phyloP scores from a whole-genome alignment of 1,139 yeast genomes.

The Sugiyamaella sp. region DNA sequence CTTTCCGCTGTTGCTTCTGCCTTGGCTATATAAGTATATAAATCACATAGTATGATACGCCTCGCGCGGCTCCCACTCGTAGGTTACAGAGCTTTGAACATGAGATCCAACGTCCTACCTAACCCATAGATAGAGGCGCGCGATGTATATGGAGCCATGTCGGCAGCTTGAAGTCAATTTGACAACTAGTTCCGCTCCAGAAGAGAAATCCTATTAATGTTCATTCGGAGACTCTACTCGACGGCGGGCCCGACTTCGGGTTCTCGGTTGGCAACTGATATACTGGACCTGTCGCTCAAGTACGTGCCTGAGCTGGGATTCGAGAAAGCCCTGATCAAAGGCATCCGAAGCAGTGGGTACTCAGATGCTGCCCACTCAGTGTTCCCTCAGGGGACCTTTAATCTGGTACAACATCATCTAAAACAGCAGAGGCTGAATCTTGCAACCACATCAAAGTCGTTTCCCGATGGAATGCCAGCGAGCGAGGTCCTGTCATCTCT shows the following conservation, averaged over 20 bases:
- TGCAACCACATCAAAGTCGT: slow-evolving; percentile 23
- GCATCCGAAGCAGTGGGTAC: slow-evolving; percentile 63
- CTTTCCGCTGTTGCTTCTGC: neutral
- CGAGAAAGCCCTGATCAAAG: slow-evolving; percentile 59
- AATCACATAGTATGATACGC: neutral
- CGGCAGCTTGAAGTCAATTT: neutral
- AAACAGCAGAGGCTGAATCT: slow-evolving; percentile 46
- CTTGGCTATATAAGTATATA: neutral
- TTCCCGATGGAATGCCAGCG: slow-evolving; percentile 2
- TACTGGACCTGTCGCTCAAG: slow-evolving; percentile 52
- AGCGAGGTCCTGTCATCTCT: slow-evolving; percentile 38
- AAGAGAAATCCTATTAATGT: too few species aligned
- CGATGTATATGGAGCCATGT: too few species aligned
- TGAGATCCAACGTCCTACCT: too few species aligned
- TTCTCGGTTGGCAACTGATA: slow-evolving; percentile 38
- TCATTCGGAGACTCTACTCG: slow-evolving; percentile 18
- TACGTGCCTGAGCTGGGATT: slow-evolving; percentile 75
- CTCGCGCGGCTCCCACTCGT: too few species aligned
- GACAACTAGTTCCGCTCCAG: too few species aligned
- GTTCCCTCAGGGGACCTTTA: slow-evolving; percentile 59
- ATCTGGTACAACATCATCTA: slow-evolving; percentile 68
- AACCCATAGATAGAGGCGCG: slow-evolving; percentile 6
- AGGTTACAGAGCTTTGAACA: too few species aligned
- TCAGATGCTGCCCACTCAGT: slow-evolving; percentile 69
- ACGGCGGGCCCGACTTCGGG: slow-evolving; percentile 13